These are phyloP conservation scores for Spathaspora passalidarum DNA, from an alignment of 805 yeast genomes.

Conservation along the genomic window DNA sequence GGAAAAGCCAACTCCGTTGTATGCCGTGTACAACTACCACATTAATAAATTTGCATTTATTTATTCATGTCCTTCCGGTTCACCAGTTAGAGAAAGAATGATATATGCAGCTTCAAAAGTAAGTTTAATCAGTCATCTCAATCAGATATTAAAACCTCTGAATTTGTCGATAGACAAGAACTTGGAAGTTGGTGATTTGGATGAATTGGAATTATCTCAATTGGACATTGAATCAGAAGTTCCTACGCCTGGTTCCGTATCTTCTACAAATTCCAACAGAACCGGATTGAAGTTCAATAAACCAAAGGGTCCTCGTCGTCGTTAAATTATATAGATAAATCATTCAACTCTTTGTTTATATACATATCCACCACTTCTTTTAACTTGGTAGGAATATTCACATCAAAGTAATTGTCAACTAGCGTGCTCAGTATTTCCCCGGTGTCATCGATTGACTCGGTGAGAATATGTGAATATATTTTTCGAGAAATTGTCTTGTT, in stretches of 20 bases:
- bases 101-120: conserved; percentile 79
- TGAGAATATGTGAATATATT: conserved; percentile 43
- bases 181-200: conserved; percentile 71
- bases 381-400: conserved; percentile 14
- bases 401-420: conserved; percentile 17
- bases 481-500: conserved; percentile 62
- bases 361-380: conserved; percentile 20
- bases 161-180: conserved; percentile 37
- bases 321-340: conserved; percentile 15
- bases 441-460: conserved; percentile 9
- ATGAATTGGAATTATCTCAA: conserved; percentile 58
- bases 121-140: conserved; percentile 54
- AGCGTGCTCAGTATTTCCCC: conserved; percentile 6
- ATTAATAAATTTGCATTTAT: conserved; percentile 52
- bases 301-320: conserved; percentile 69
- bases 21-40: conserved; percentile 49
- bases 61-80: conserved; percentile 86
- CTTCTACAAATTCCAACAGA: conserved; percentile 8
- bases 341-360: conserved; percentile 13
- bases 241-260: conserved; percentile 8
- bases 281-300: conserved; percentile 42
- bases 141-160: conserved; percentile 28
- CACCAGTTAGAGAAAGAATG: conserved; percentile 90
- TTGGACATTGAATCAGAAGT: conserved; percentile 24
- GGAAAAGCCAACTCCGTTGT: conserved; percentile 49